Evolutionary conservation across 345 rosid genomes (phyloP).

Genomic region (Heritiera fomes): DNA sequence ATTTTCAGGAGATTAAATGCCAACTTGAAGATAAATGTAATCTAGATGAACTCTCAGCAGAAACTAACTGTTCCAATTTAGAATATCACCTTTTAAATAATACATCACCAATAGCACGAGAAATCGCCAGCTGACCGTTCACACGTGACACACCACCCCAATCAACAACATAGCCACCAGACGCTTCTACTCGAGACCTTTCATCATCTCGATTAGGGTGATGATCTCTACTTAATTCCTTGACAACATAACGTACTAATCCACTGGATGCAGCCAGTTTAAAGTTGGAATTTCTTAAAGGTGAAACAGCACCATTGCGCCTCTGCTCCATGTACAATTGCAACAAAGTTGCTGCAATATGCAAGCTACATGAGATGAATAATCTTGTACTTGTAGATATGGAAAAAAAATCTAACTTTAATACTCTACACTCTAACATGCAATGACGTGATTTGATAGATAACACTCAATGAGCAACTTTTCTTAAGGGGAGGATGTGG

Average conservation of each 20-base stretch:
- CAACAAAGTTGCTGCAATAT: conserved; percentile 68
- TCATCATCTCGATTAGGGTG: conserved; percentile 93
- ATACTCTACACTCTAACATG: conserved; percentile 10
- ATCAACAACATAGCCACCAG: conserved; percentile 85
- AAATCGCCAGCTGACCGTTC: conserved; percentile 85
- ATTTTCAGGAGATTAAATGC: background rate
- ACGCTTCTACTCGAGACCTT: conserved; percentile 77
- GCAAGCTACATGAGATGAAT: conserved; percentile 22
- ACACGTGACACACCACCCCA: conserved; percentile 83
- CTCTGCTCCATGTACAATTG: conserved; percentile 69
- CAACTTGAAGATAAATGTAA: background rate
- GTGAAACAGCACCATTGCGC: conserved; percentile 48
- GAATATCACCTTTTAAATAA: conserved; percentile 53
- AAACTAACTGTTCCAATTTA: conserved; percentile 1
- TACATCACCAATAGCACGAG: conserved; percentile 89
- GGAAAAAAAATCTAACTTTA: background rate
- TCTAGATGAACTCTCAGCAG: conserved; percentile 6
- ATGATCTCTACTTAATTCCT: conserved; percentile 85
- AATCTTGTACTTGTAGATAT: conserved; percentile 2
- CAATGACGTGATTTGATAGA: background rate
- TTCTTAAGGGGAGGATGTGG: background rate
- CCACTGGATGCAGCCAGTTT: conserved; percentile 52
- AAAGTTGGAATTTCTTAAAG: conserved; percentile 42
- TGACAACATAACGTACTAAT: conserved; percentile 49
- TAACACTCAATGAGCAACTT: background rate